Percentiles rank a stretch among this genome's conserved stretches.
These are phyloP conservation scores for Nakazawaea ernobii DNA, from an alignment of 805 yeast genomes.

Conservation along the genomic window DNA sequence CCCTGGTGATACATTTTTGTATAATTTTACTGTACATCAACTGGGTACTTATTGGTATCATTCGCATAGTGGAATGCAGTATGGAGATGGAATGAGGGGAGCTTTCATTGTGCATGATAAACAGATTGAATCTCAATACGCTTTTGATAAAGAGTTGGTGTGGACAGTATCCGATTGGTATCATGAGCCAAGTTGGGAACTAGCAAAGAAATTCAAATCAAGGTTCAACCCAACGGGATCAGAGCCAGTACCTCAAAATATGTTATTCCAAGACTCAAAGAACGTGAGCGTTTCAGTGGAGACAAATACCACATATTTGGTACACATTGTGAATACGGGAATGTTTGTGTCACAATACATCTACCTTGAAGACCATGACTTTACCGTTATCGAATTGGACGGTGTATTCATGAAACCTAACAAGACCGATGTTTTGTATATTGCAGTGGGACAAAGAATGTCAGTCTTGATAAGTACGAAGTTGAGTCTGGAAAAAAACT, in stretches of 20 bases:
- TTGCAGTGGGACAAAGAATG: constrained; percentile 80
- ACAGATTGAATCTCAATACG: constrained; percentile 28
- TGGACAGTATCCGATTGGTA: constrained; percentile 61
- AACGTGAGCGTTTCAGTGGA: constrained; percentile 51
- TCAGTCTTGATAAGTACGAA: constrained; percentile 62
- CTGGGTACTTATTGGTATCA: constrained; percentile 84
- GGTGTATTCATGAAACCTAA: constrained; percentile 63
- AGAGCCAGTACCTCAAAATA: constrained; percentile 71
- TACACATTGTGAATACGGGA: constrained; percentile 63
- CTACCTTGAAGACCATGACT: constrained; percentile 63
- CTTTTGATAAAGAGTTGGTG: constrained; percentile 56
- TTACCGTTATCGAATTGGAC: constrained; percentile 69
- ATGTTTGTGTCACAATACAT: constrained; percentile 70
- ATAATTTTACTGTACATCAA: constrained; percentile 69
- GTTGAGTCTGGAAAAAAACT: constrained; percentile 37
- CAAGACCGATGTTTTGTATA: constrained; percentile 47
- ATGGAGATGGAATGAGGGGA: constrained; percentile 74
- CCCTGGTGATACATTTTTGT: constrained; percentile 58
- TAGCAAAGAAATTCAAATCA: constrained; percentile 44
- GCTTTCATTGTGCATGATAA: constrained; percentile 54
- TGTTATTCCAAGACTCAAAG: constrained; percentile 59
- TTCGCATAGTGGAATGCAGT: constrained; percentile 72
- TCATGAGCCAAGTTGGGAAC: constrained; percentile 43
- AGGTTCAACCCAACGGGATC: constrained; percentile 81
- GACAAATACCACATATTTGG: constrained; percentile 55